phyloP scores from a whole-genome alignment of 257 asterid genomes.

The Gentiana straminea region DNA sequence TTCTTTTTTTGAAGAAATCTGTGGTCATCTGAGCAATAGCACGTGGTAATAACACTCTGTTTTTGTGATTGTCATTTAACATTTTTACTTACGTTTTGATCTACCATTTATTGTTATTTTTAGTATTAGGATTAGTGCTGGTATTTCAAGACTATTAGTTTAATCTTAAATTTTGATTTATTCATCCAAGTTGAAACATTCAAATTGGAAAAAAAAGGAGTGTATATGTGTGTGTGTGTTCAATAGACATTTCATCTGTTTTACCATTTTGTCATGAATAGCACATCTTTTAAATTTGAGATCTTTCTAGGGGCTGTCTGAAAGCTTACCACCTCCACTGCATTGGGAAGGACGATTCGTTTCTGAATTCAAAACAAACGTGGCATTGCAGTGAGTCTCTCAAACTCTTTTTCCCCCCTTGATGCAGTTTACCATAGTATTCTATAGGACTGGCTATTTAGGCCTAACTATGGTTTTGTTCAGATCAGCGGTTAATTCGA shows the following conservation, averaged over 20 bases:
- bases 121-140: too few relatives aligned
- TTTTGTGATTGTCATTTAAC: neutral
- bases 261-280: too few relatives aligned
- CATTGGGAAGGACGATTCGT: constrained; percentile 38
- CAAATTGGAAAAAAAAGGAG: too few relatives aligned
- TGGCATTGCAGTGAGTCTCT: constrained; percentile 63
- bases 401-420: constrained; percentile 1
- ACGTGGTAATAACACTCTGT: neutral
- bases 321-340: constrained; percentile 69
- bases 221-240: too few relatives aligned
- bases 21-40: neutral
- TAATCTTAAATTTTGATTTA: too few relatives aligned
- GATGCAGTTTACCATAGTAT: too few relatives aligned
- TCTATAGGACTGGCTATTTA: too few relatives aligned
- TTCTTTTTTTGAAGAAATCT: neutral
- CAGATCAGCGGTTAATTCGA: neutral
- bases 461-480: neutral
- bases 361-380: constrained; percentile 21
- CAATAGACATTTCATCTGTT: too few relatives aligned
- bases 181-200: too few relatives aligned
- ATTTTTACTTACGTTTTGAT: too few relatives aligned
- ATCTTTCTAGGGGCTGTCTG: constrained; percentile 52
- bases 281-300: neutral
- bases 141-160: too few relatives aligned
- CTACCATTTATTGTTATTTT: too few relatives aligned